phyloP scores from a whole-genome alignment of 768 basidiomycete species.

The Gloeophyllum trabeum region DNA sequence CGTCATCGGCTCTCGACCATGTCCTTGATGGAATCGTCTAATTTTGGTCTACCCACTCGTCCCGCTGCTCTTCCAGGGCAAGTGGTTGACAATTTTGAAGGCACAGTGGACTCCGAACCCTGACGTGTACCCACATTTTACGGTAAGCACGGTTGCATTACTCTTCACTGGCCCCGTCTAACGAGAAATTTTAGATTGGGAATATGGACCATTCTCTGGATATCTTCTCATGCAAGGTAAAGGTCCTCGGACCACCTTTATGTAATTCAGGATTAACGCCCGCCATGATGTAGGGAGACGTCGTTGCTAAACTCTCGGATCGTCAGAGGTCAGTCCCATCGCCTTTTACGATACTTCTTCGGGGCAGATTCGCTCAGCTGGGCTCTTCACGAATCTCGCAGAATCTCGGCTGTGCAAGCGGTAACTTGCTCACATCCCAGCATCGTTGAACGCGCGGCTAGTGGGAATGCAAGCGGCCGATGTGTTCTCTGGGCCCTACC shows the following conservation, averaged over 20 bases:
- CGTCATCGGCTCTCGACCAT: constrained; percentile 8
- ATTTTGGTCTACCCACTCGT: constrained; percentile 1
- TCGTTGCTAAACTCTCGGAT: constrained; percentile 53
- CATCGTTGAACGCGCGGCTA: constrained; percentile 61
- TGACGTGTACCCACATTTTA: constrained; percentile 75
- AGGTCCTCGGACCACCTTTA: constrained; percentile 1
- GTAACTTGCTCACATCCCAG: constrained; percentile 82
- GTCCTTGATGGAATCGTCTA: not conserved
- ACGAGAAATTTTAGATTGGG: constrained; percentile 37
- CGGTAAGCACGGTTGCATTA: constrained; percentile 31
- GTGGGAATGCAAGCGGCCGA: constrained; percentile 69
- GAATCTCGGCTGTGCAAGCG: constrained; percentile 78
- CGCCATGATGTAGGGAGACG: constrained; percentile 43
- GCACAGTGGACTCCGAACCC: constrained; percentile 76
- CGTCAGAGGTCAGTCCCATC: constrained; percentile 29
- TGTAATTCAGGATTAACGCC: no score
- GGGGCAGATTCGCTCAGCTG: no score
- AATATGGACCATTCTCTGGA: constrained; percentile 73
- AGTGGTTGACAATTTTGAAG: constrained; percentile 69
- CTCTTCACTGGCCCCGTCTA: not conserved
- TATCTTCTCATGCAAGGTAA: constrained; percentile 62
- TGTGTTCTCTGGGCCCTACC: constrained; percentile 70
- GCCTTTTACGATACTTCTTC: not conserved
- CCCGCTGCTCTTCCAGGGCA: constrained; percentile 35
- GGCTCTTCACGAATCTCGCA: constrained; percentile 16